Evolutionary conservation across 2,329 filamentous ascomycete species (phyloP).

Genomic region (Colletotrichum destructivum): DNA sequence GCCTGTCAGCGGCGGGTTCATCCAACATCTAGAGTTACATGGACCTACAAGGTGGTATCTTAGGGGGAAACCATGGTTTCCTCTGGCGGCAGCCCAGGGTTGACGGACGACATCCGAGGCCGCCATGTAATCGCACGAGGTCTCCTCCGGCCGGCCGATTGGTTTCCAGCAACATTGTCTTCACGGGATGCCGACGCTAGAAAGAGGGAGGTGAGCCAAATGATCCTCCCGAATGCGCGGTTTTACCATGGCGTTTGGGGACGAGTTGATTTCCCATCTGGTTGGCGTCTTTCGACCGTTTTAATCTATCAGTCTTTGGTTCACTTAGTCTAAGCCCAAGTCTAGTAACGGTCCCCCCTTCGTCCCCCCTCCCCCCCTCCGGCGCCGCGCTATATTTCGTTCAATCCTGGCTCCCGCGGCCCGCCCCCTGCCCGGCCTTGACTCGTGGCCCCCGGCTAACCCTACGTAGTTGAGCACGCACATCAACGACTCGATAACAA

Average conservation of each 20-base stretch:
- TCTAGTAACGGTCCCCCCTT: background rate
- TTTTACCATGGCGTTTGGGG: background rate
- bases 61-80: constrained; percentile 2
- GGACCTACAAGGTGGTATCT: constrained; percentile 6
- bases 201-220: constrained; percentile 16
- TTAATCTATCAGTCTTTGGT: background rate
- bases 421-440: constrained; percentile 32
- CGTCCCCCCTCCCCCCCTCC: background rate
- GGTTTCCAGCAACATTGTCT: background rate
- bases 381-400: constrained; percentile 13
- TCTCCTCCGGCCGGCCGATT: constrained; percentile 10
- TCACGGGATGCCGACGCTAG: background rate
- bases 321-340: background rate
- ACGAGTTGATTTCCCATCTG: constrained; percentile 11
- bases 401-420: constrained; percentile 19
- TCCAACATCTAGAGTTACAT: constrained; percentile 15
- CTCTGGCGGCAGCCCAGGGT: constrained; percentile 9
- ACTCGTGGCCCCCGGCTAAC: constrained; percentile 26
- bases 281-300: background rate
- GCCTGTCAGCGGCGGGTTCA: constrained; percentile 17
- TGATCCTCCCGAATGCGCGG: constrained; percentile 26
- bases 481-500: constrained; percentile 17
- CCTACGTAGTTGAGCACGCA: constrained; percentile 1
- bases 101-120: constrained; percentile 1
- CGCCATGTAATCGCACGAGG: constrained; percentile 16